Percentiles rank a stretch among this genome's conserved stretches.
These are phyloP conservation scores for Fraxinus angustifolia DNA, from an alignment of 305 asterid genomes.

Conservation along the genomic window DNA sequence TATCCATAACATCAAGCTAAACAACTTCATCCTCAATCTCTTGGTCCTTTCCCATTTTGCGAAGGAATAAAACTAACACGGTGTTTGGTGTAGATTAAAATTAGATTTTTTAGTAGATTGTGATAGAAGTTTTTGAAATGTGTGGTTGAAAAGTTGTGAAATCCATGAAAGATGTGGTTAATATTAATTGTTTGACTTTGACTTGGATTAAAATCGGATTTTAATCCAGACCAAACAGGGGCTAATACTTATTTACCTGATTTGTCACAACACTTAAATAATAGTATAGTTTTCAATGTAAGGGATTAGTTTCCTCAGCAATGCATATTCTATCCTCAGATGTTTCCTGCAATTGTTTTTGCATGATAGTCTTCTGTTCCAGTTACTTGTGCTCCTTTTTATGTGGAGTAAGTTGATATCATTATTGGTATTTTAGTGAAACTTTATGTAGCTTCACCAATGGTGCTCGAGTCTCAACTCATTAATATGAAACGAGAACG, in stretches of 20 bases:
- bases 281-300: not conserved
- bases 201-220: no score
- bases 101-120: no score
- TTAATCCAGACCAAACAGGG: no score
- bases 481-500: not conserved
- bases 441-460: not conserved
- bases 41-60: not conserved
- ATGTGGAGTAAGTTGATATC: not conserved
- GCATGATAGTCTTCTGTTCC: not conserved
- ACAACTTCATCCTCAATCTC: not conserved
- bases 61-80: not conserved
- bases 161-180: no score
- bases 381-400: not conserved
- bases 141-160: no score
- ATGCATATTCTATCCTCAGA: not conserved
- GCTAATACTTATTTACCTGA: not conserved
- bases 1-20: not conserved
- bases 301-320: not conserved
- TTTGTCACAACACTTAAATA: not conserved
- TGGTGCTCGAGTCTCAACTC: not conserved
- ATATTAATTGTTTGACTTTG: no score
- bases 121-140: no score
- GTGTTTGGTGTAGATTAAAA: no score
- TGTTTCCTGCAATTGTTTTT: not conserved
- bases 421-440: not conserved